A percentile compares a stretch with the other conserved stretches of the same genome.
phyloP scores from a whole-genome alignment of 495 filamentous ascomycete genomes.

The Penicillium goetzii region DNA sequence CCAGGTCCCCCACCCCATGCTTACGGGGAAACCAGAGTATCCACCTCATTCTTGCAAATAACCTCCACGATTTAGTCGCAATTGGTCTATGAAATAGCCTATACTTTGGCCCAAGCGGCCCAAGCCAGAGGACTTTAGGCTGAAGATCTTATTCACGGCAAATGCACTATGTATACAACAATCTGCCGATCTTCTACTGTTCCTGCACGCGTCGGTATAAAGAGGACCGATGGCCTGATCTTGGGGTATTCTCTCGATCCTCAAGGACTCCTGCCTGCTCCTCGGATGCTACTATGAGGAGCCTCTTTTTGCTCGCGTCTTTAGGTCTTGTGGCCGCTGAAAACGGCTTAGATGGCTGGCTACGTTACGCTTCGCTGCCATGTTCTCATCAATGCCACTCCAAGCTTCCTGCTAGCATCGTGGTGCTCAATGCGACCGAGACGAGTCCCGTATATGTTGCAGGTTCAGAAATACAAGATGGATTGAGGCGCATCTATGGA shows the following conservation, averaged over 20 bases:
- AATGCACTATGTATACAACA: conserved; percentile 11
- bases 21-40: conserved; percentile 22
- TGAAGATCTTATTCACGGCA: conserved; percentile 12
- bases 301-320: conserved; percentile 18
- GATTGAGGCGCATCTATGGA: conserved; percentile 58
- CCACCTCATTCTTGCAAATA: conserved; percentile 5
- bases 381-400: conserved; percentile 38
- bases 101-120: not conserved
- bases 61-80: conserved; percentile 3
- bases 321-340: conserved; percentile 37
- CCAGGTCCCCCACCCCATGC: conserved; percentile 20
- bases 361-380: conserved; percentile 64
- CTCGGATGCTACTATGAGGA: conserved; percentile 12
- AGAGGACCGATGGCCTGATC: not conserved
- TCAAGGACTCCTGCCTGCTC: not conserved
- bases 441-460: conserved; percentile 61
- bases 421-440: conserved; percentile 56
- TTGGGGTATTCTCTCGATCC: not conserved
- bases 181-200: conserved; percentile 11
- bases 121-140: conserved; percentile 18
- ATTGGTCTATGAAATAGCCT: not conserved
- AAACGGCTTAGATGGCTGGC: conserved; percentile 64
- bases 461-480: conserved; percentile 60
- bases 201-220: conserved; percentile 10
- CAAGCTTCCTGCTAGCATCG: conserved; percentile 52